Percentiles rank a stretch among this genome's conserved stretches.
Evolutionary conservation across 495 filamentous ascomycete species (phyloP).

Genomic region (Aspergillus biplanus): DNA sequence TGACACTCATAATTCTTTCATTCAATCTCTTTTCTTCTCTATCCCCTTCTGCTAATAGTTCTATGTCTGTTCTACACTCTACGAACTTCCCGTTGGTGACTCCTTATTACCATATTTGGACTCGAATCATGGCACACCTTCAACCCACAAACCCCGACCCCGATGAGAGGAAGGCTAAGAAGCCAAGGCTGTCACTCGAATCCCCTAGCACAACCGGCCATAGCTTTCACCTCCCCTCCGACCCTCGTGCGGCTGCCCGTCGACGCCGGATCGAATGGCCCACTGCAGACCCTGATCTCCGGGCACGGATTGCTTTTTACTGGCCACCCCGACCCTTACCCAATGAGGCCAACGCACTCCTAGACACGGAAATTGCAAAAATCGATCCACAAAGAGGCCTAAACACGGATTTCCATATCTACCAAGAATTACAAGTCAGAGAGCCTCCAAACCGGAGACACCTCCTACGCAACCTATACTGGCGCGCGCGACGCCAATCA

Average conservation of each 20-base stretch:
- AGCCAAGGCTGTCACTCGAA: neutral
- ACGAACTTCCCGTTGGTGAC: neutral
- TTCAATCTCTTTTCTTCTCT: no score
- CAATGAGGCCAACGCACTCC: neutral
- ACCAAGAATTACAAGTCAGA: neutral
- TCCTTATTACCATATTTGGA: neutral
- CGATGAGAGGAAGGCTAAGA: neutral
- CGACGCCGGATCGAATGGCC: neutral
- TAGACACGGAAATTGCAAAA: neutral
- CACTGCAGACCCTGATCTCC: neutral
- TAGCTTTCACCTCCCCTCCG: neutral
- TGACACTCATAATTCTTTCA: no score
- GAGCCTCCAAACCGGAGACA: neutral
- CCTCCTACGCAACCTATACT: neutral
- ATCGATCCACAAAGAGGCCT: no score
- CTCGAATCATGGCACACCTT: neutral
- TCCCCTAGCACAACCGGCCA: neutral
- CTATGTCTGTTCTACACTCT: neutral
- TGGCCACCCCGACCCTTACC: neutral
- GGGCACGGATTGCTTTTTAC: slow-evolving; percentile 2
- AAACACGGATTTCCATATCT: neutral
- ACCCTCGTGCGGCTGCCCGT: slow-evolving; percentile 1
- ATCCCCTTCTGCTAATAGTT: neutral
- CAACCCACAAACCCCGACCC: neutral
- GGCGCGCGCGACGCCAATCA: neutral